These are phyloP conservation scores for Leccinum subtestaceum DNA, from an alignment of 768 basidiomycete species.

Conservation along the genomic window DNA sequence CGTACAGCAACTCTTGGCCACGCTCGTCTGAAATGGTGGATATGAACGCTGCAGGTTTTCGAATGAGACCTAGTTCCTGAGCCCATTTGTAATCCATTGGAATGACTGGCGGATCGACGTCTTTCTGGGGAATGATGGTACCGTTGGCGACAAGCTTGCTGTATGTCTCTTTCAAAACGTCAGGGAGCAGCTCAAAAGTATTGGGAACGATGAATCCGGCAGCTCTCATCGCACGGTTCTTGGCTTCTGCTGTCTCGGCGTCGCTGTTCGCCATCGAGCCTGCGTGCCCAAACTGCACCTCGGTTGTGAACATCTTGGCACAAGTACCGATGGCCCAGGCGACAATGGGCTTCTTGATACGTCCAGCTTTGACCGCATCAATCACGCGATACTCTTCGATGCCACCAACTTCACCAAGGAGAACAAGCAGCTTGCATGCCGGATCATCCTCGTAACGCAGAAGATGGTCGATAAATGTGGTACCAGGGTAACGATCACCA, in stretches of 20 bases:
- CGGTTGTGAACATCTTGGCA: slow-evolving; percentile 99
- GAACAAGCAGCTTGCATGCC: slow-evolving; percentile 97
- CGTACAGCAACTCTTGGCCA: slow-evolving; percentile 96
- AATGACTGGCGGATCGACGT: slow-evolving; percentile 90
- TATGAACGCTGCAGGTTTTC: slow-evolving; percentile 98
- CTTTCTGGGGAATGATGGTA: slow-evolving; percentile 62
- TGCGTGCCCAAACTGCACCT: slow-evolving; percentile 99
- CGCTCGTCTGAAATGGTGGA: slow-evolving; percentile 99
- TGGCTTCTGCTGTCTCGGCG: slow-evolving; percentile 95
- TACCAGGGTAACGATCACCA: slow-evolving; percentile 97
- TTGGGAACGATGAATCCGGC: slow-evolving; percentile 97
- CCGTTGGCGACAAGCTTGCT: slow-evolving; percentile 73
- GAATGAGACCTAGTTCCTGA: slow-evolving; percentile 95
- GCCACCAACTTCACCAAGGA: slow-evolving; percentile 98
- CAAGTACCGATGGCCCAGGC: slow-evolving; percentile 99
- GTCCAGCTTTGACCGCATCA: slow-evolving; percentile 89
- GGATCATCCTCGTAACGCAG: slow-evolving; percentile 97
- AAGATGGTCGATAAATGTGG: slow-evolving; percentile 98
- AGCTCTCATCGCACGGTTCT: slow-evolving; percentile 92
- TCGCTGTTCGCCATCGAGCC: slow-evolving; percentile 98
- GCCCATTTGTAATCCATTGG: slow-evolving; percentile 99
- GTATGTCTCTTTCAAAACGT: slow-evolving; percentile 81
- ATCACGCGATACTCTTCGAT: slow-evolving; percentile 99
- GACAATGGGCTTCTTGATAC: slow-evolving; percentile 97
- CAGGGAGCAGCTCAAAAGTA: slow-evolving; percentile 95